These are phyloP conservation scores for Eurotiales sp. DNA, from an alignment of 2,329 filamentous ascomycete genomes.

Conservation along the genomic window DNA sequence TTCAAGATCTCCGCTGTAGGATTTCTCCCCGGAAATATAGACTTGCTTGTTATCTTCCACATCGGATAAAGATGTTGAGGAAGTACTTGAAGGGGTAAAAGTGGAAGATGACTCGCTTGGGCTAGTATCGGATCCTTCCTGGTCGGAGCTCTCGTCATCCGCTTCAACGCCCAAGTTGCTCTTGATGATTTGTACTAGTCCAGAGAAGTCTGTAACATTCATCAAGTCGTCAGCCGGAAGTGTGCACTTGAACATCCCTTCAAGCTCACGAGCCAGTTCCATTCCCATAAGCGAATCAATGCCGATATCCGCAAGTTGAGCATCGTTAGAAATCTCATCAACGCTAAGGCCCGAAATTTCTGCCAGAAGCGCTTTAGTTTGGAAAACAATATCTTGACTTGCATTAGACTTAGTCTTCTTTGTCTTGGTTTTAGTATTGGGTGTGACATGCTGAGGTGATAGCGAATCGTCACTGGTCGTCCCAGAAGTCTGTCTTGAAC, in stretches of 20 bases:
- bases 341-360: slow-evolving; percentile 33
- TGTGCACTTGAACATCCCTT: slow-evolving; percentile 30
- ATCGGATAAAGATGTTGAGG: slow-evolving; percentile 6
- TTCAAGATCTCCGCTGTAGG: not conserved
- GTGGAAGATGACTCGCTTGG: slow-evolving; percentile 4
- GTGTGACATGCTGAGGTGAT: not conserved
- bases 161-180: slow-evolving; percentile 1
- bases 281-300: slow-evolving; percentile 50
- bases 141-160: slow-evolving; percentile 3
- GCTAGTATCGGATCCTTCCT: slow-evolving; percentile 3
- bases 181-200: slow-evolving; percentile 9
- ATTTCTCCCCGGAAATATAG: not conserved
- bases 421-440: not conserved
- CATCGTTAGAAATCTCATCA: slow-evolving; percentile 33
- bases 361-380: slow-evolving; percentile 10
- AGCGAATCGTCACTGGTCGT: not conserved
- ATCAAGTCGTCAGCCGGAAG: slow-evolving; percentile 26
- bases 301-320: slow-evolving; percentile 33
- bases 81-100: slow-evolving; percentile 6
- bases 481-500: not conserved
- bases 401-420: not conserved
- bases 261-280: slow-evolving; percentile 42
- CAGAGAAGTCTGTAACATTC: slow-evolving; percentile 23
- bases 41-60: slow-evolving; percentile 25
- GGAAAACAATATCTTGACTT: slow-evolving; percentile 10